phyloP scores from a whole-genome alignment of 2,329 filamentous ascomycete genomes.

The Penicillium sclerotiorum region DNA sequence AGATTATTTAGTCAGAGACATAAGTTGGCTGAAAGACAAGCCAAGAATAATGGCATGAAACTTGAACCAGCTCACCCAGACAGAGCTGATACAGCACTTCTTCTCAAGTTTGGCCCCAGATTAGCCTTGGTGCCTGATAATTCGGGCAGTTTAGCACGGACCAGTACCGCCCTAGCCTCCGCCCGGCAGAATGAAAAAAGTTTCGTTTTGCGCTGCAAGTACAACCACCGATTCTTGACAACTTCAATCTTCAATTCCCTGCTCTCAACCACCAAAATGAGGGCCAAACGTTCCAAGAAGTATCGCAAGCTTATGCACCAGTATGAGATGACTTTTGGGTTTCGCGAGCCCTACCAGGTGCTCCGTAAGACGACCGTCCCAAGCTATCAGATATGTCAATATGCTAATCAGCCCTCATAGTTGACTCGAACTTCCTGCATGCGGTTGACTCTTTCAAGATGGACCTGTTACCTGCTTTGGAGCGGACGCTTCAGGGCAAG shows the following conservation, averaged over 20 bases:
- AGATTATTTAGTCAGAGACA: too few species aligned
- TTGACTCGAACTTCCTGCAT: conserved; percentile 82
- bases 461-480: conserved; percentile 75
- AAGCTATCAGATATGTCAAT: conserved; percentile 1
- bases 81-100: too few species aligned
- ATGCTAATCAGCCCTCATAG: conserved; percentile 42
- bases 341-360: conserved; percentile 93
- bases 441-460: conserved; percentile 85
- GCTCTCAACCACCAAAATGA: conserved; percentile 52
- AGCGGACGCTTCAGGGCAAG: conserved; percentile 82
- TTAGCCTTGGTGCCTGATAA: background rate
- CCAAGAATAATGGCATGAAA: too few species aligned
- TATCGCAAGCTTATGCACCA: conserved; percentile 93
- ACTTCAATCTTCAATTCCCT: conserved; percentile 8
- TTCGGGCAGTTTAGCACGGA: background rate
- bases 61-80: too few species aligned
- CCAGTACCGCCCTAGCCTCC: conserved; percentile 20
- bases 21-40: too few species aligned
- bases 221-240: conserved; percentile 9
- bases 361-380: conserved; percentile 55
- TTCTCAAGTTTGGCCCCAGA: too few species aligned
- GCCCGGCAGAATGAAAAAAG: conserved; percentile 44
- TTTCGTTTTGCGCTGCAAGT: conserved; percentile 25
- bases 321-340: conserved; percentile 83
- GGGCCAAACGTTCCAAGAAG: conserved; percentile 70